Conservation (phyloP, 106 monocot genomes). For the Acanthochlamys bracteata region DNA sequence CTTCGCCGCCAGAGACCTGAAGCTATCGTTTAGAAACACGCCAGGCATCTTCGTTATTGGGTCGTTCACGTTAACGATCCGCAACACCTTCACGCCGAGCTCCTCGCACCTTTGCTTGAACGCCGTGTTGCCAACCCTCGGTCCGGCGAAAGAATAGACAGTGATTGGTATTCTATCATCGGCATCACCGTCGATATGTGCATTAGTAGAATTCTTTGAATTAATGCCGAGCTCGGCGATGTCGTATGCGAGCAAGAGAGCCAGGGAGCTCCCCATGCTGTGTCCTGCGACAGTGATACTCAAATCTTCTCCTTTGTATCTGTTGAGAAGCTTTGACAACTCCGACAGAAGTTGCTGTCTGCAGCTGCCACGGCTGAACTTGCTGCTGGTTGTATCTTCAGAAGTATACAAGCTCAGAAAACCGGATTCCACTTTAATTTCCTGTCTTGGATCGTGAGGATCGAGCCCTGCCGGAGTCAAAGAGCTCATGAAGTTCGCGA, state of each 20-base stretch:
- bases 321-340: constrained; percentile 22
- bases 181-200: background rate
- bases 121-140: constrained; percentile 49
- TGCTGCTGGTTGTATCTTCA: constrained; percentile 1
- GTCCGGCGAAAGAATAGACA: constrained; percentile 52
- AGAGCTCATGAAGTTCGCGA: constrained; percentile 25
- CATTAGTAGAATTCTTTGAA: background rate
- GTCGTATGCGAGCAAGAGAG: constrained; percentile 48
- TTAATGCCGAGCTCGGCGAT: constrained; percentile 52
- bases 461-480: constrained; percentile 18
- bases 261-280: constrained; percentile 68
- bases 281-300: constrained; percentile 58
- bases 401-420: constrained; percentile 29
- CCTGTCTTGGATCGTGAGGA: constrained; percentile 15
- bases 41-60: constrained; percentile 60
- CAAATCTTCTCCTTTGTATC: constrained; percentile 24
- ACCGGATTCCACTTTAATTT: constrained; percentile 24
- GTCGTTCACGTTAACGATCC: constrained; percentile 59
- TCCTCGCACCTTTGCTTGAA: constrained; percentile 53
- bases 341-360: constrained; percentile 33
- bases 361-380: constrained; percentile 22
- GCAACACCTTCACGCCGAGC: constrained; percentile 59
- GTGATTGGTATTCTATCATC: constrained; percentile 14
- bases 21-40: constrained; percentile 33
- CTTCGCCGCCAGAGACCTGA: constrained; percentile 13